Base-by-base conservation (phyloP, 257 asterid genomes). In the Henckelia pumila region DNA sequence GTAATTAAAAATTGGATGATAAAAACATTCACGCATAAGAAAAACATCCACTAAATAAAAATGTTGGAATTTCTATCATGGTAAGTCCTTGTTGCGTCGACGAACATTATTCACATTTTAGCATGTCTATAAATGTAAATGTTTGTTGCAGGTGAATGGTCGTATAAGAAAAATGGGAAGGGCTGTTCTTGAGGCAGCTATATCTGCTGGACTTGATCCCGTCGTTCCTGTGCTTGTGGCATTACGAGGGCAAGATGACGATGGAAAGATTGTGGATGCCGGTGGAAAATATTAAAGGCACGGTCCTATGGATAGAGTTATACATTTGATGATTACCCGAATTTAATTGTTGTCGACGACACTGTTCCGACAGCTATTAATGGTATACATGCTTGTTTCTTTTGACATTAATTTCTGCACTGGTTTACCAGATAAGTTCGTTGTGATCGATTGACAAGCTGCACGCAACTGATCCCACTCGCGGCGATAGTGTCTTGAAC, bases 81-180 rank as follows among this genome's bases (percentile, higher is more conserved):
- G 55, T 47, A 47, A 47, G 4, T 47, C 21, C 21, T 14, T 47
- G 55, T 47, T 47, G 55, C 0, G 21, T 5, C 8, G 21, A 47
- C 16, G 0, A 14, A 16, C 8, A 8, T 47, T 1, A 5, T 47
- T 47, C 21, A 16, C 55, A 1, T 47, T 16, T n/a, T 1, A 16
- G 20, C 55, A 47, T 47, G 17, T n/a, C n/a, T n/a, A n/a, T 17
- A 17, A 16, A 16, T 47, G 20, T 17, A 6, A 17, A 47, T 16
- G 55, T 64, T 23, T 55, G 33, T 47, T 37, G 47, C 25, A 85
- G 91, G 84, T 83, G 33, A 86, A 86, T 74, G 87, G 89, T 67
- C 77, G 83, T 67, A 83, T 84, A 17, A 89, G 92, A 1, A 75
- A 83, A 67, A 79, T 86, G 87, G 92, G 92, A 14, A 79, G 83